phyloP scores from a whole-genome alignment of 2,329 filamentous ascomycete species.

The Plenodomus biglobosus region DNA sequence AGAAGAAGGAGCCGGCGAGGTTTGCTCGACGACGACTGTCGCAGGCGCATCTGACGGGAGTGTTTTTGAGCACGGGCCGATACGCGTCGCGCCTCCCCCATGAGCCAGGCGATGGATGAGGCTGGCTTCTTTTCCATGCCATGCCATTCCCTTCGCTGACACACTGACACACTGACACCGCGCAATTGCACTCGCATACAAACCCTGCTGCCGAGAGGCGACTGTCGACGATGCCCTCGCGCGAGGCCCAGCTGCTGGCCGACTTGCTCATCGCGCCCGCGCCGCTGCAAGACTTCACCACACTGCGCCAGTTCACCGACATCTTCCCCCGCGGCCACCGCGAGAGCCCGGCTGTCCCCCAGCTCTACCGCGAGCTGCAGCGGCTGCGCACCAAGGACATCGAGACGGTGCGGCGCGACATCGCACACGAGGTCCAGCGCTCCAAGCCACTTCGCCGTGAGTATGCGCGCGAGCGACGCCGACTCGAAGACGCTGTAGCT shows the following conservation, averaged over 20 bases:
- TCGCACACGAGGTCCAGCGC: slow-evolving; percentile 64
- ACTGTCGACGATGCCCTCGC: slow-evolving; percentile 62
- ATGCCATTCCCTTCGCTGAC: slow-evolving; percentile 19
- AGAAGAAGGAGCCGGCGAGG: slow-evolving; percentile 1
- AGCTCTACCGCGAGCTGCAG: slow-evolving; percentile 78
- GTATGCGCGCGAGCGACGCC: slow-evolving; percentile 57
- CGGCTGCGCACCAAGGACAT: slow-evolving; percentile 69
- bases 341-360: slow-evolving; percentile 65
- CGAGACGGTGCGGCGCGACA: slow-evolving; percentile 66
- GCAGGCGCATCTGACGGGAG: slow-evolving; percentile 16
- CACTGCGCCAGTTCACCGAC: slow-evolving; percentile 72
- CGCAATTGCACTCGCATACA: slow-evolving; percentile 4
- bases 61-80: slow-evolving; percentile 21
- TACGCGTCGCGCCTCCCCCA: slow-evolving; percentile 25
- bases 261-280: slow-evolving; percentile 79
- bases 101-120: not conserved
- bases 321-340: slow-evolving; percentile 72
- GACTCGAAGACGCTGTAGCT: slow-evolving; percentile 58
- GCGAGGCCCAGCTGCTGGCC: slow-evolving; percentile 72
- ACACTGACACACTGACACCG: not conserved
- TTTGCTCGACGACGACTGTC: slow-evolving; percentile 8
- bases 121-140: not conserved
- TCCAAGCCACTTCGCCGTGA: slow-evolving; percentile 62
- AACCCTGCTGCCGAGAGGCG: not conserved
- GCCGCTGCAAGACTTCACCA: slow-evolving; percentile 70